Conservation (phyloP, 1,284 basidiomycete genomes). For the Sanghuangporus sanghuang region DNA sequence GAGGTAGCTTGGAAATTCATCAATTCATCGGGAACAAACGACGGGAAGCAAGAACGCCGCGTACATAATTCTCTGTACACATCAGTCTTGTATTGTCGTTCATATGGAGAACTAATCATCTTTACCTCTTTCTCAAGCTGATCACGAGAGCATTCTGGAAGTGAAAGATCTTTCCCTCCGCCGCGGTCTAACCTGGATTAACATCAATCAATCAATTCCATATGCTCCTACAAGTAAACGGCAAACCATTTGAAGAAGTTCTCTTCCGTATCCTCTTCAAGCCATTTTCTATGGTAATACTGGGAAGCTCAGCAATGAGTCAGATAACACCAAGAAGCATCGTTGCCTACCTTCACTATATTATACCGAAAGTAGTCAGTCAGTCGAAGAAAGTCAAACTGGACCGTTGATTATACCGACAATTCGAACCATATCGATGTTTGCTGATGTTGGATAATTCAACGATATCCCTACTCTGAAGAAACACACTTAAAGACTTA, state of each 20-base stretch:
- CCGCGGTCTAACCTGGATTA: conserved; percentile 63
- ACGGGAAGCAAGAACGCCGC: conserved; percentile 5
- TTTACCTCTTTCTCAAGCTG: conserved; percentile 62
- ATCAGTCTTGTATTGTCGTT: background rate
- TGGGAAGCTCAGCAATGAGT: conserved; percentile 25
- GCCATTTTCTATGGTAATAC: conserved; percentile 63
- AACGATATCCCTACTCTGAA: background rate
- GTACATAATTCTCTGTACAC: conserved; percentile 33
- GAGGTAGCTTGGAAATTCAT: conserved; percentile 42
- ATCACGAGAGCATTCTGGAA: conserved; percentile 62
- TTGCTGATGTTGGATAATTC: conserved; percentile 35
- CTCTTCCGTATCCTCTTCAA: conserved; percentile 54
- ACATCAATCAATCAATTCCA: background rate
- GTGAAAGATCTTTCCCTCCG: conserved; percentile 56
- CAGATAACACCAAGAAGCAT: background rate
- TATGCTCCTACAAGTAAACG: background rate
- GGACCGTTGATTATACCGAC: conserved; percentile 30
- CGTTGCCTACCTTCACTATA: conserved; percentile 33
- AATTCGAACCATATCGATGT: conserved; percentile 64
- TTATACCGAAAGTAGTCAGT: background rate
- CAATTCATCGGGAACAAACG: background rate
- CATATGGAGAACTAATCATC: conserved; percentile 11
- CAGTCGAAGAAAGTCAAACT: conserved; percentile 1
- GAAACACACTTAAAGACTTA: conserved; percentile 23
- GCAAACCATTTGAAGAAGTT: conserved; percentile 68